A percentile compares a stretch with the other conserved stretches of the same genome.
These are phyloP conservation scores for Linnemannia elongata DNA, from an alignment of 192 early-diverging fungal species.

Conservation along the genomic window DNA sequence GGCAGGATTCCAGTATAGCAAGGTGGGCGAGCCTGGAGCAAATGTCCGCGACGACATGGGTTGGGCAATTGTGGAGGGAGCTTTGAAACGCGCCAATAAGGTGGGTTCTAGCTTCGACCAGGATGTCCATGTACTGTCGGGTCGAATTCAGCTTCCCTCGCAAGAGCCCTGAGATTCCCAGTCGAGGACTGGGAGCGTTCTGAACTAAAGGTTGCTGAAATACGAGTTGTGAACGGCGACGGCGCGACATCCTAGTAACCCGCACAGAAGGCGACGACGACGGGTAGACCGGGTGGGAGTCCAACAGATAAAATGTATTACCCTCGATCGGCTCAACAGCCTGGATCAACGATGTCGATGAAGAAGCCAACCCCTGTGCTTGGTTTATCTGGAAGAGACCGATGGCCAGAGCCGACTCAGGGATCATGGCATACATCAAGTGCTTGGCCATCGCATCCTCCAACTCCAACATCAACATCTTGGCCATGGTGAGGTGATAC, in stretches of 20 bases:
- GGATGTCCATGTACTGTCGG: slow-evolving; percentile 3
- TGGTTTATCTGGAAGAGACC: slow-evolving; percentile 29
- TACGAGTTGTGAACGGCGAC: slow-evolving; percentile 26
- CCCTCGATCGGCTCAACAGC: neutral
- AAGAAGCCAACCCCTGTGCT: neutral
- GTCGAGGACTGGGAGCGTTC: neutral
- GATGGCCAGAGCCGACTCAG: slow-evolving; percentile 39
- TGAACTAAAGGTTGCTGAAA: neutral
- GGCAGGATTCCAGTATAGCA: slow-evolving; percentile 33
- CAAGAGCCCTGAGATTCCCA: neutral
- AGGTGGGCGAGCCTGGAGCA: slow-evolving; percentile 27
- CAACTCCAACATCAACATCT: slow-evolving; percentile 35
- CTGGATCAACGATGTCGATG: neutral
- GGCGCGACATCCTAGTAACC: slow-evolving; percentile 32
- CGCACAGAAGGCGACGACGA: slow-evolving; percentile 34
- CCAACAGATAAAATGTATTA: neutral
- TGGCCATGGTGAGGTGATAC: slow-evolving; percentile 35
- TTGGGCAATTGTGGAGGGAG: slow-evolving; percentile 13
- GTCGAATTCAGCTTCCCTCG: neutral
- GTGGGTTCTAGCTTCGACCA: slow-evolving; percentile 21
- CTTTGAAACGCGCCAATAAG: slow-evolving; percentile 13
- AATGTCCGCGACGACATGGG: slow-evolving; percentile 28
- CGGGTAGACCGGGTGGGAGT: neutral
- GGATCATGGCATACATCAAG: slow-evolving; percentile 37
- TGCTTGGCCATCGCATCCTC: slow-evolving; percentile 41